These are phyloP conservation scores for Ceratobasidium sp. DNA, from an alignment of 1,284 basidiomycete genomes.

Conservation along the genomic window DNA sequence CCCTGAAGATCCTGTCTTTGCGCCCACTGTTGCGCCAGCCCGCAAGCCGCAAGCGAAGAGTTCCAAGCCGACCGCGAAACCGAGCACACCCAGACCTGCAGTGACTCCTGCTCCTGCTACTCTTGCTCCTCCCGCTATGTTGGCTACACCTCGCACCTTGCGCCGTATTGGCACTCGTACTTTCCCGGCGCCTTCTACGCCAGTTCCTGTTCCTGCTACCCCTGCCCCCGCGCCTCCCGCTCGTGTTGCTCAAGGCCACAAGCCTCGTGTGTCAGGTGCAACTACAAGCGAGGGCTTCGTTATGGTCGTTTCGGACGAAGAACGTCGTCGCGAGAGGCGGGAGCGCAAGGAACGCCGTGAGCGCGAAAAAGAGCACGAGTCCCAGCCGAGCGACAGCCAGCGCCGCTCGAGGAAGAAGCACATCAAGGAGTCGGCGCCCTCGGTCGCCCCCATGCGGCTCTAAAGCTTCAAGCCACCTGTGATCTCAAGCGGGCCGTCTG, in stretches of 20 bases:
- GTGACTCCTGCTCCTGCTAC: neutral
- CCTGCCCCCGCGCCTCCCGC: neutral
- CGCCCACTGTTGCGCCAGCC: conserved; percentile 14
- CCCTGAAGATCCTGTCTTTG: conserved; percentile 36
- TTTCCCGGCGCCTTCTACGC: conserved; percentile 8
- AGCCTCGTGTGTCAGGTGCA: conserved; percentile 3
- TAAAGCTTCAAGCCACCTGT: neutral
- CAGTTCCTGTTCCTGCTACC: neutral
- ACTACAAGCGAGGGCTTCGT: neutral
- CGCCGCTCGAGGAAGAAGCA: conserved; percentile 23
- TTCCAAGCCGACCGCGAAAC: neutral
- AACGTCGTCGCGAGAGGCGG: conserved; percentile 24
- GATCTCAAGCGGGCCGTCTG: conserved; percentile 29
- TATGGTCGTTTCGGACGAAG: neutral
- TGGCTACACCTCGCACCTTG: conserved; percentile 19
- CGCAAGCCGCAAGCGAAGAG: conserved; percentile 7
- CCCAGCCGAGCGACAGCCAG: neutral
- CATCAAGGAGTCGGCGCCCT: conserved; percentile 13
- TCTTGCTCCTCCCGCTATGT: neutral
- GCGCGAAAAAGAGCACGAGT: conserved; percentile 7
- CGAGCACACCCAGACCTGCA: neutral
- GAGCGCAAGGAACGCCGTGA: conserved; percentile 21
- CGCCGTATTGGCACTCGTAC: conserved; percentile 28
- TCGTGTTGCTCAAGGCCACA: conserved; percentile 6
- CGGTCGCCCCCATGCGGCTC: conserved; percentile 24